Evolutionary conservation across 352 stramenopile genomes (phyloP).

Genomic region (Globisporangium viniferum): DNA sequence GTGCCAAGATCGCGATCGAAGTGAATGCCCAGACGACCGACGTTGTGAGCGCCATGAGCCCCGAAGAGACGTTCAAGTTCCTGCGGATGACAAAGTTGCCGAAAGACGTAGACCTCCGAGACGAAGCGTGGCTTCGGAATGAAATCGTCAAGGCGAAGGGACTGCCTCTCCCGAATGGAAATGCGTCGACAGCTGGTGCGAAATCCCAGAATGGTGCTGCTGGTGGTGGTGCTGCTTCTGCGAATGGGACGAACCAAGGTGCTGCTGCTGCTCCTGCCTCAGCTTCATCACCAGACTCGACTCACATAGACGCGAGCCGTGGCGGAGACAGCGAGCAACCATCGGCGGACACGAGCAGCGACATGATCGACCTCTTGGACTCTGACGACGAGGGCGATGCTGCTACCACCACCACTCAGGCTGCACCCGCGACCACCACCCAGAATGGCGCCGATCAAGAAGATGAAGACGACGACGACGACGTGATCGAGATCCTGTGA

Average conservation of each 20-base stretch:
- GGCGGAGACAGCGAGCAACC: constrained; percentile 6
- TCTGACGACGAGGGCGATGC: constrained; percentile 42
- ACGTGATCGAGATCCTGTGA: constrained; percentile 26
- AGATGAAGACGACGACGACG: constrained; percentile 9
- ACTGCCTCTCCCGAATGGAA: constrained; percentile 9
- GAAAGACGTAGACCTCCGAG: constrained; percentile 61
- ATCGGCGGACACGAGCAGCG: constrained; percentile 28
- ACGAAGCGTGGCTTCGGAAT: constrained; percentile 64
- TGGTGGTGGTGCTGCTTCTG: background rate
- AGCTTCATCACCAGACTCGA: constrained; percentile 11
- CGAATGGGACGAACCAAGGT: background rate
- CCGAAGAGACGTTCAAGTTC: constrained; percentile 60
- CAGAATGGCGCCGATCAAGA: background rate
- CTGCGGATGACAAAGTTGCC: constrained; percentile 67
- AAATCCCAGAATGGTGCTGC: background rate
- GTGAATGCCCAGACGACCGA: constrained; percentile 75
- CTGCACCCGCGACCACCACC: background rate
- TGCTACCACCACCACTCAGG: background rate
- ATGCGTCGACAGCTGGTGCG: background rate
- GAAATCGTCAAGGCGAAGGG: constrained; percentile 68
- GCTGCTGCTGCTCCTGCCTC: constrained; percentile 6
- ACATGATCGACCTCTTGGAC: constrained; percentile 59
- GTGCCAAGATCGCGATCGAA: constrained; percentile 71
- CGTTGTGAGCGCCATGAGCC: constrained; percentile 69
- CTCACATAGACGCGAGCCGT: constrained; percentile 25